Evolutionary conservation across 192 early-diverging fungal species (phyloP), one percentile per base, ranked within the genome.

Genomic region (Rhizophagus prolifer): DNA sequence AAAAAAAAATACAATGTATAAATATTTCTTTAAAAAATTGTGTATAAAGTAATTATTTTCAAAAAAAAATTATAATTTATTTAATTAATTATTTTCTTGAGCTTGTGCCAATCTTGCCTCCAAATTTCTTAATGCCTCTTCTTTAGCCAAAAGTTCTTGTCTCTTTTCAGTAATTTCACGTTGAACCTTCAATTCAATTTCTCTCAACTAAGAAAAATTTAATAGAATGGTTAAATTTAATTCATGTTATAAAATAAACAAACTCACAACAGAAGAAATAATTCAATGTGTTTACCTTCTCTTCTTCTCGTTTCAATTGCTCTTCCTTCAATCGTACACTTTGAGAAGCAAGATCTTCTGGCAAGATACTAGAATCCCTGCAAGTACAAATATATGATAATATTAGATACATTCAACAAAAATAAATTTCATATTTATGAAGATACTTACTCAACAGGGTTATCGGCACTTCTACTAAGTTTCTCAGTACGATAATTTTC

Each of bases 401-500:
- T 38, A 12, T 47, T 50, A 47, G 7, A 14, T 25, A 6, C 2
- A 46, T 72, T 23, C 4, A 25, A 26, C 13, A 2, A 72, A 34
- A 16, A n/a, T 36, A 5, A 9, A 4, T 59, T 23, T 10, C 1
- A 72, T 30, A 36, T 12, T 26, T 36, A 28, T 63, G n/a, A 25
- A 10, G 23, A 38, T 79, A 80, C 83, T 78, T 82, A 84, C 77
- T 84, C 83, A 2, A 25, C 10, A 60, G 80, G 19, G 47, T 75
- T 80, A 62, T 84, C 83, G 30, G 74, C 81, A 64, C 74, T 82
- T 74, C 83, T 79, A 65, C 81, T 82, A 70, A 99, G 92, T 86
- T 96, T 96, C 80, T 93, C 89, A 19, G 95, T 93, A 85, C 98
- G 95, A 85, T 97, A 97, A 66, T 94, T 91, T 80, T 97, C 94